Base-by-base conservation (phyloP, 371 early-diverging fungal species). In the Mortierella polycephala region DNA sequence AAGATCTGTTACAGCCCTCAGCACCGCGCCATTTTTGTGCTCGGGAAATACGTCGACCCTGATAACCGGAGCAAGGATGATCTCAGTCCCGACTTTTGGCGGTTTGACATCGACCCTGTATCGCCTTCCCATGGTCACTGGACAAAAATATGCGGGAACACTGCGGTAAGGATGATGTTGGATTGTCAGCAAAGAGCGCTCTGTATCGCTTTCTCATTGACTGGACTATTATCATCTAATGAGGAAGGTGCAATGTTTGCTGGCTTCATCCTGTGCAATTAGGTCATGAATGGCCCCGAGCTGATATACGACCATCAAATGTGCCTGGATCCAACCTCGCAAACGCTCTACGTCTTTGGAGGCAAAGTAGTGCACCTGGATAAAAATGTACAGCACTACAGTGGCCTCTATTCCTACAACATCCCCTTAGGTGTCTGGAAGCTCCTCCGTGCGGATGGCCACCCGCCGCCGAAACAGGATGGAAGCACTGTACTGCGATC, bases 231-330 rank as follows among this genome's bases (percentile, higher is more conserved):
- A 20, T 39, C 37, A n/a, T 23, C 16, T 23, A 63, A 5, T 6
- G 16, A 47, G 12, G 47, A 47, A 14, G 16, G 12, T 47, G 47
- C n/a, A n/a, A n/a, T 30, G 2, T 30, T 30, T 30, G 30, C 30
- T 30, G 30, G 30, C 4, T 30, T 30, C 30, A 30, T 30, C 30
- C 30, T 30, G 2, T 30, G 30, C 4, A 30, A 30, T 30, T 79
- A 91, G 87, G 67, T 68, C 9, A 90, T 94, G 64, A 90, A 91
- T 42, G 98, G 99, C 0, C 98, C 98, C 14, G 90, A 89, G 50
- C 84, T 98, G 12, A 85, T 98, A 18, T 98, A 92, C 71, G 98
- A 98, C 77, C 94, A 97, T 71, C 98, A 98, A 84, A 96, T 98
- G 94, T 91, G 92, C 63, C 83, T 97, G 44, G 98, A 98, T 69